phyloP scores from a whole-genome alignment of 192 early-diverging fungal species.

The Podila clonocystis region DNA sequence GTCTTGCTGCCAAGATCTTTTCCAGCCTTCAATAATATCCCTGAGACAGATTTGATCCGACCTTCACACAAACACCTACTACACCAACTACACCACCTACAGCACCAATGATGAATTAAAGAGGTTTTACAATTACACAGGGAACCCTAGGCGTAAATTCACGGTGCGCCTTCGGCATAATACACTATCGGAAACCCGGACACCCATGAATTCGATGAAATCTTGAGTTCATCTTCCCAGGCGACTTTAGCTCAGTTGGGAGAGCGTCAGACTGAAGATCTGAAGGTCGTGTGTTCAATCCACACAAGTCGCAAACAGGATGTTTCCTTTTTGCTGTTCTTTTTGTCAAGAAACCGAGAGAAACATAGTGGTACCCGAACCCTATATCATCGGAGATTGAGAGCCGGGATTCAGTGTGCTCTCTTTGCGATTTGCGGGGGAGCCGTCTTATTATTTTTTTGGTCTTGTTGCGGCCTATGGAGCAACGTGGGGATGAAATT shows the following conservation, averaged over 20 bases:
- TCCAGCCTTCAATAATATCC: conserved; percentile 24
- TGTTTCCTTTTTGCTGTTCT: not conserved
- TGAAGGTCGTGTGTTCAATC: conserved; percentile 46
- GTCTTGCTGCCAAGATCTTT: conserved; percentile 57
- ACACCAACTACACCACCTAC: too few species aligned
- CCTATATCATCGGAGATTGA: too few species aligned
- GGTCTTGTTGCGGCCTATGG: too few species aligned
- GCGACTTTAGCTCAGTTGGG: conserved; percentile 48
- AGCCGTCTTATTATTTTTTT: too few species aligned
- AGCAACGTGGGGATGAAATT: too few species aligned
- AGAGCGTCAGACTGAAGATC: conserved; percentile 60
- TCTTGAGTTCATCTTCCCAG: not conserved
- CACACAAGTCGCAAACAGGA: conserved; percentile 2
- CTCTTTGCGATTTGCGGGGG: too few species aligned
- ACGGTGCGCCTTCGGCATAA: too few species aligned
- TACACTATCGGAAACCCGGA: not conserved
- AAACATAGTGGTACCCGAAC: not conserved
- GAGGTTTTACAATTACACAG: not conserved
- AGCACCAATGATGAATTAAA: not conserved
- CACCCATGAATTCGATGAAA: not conserved
- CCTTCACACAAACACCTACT: too few species aligned
- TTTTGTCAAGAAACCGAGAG: not conserved
- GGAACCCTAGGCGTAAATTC: too few species aligned
- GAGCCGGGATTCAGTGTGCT: too few species aligned
- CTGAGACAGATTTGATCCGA: too few species aligned